Conservation (phyloP, 2,329 filamentous ascomycete species). For the Ophiostoma ips region DNA sequence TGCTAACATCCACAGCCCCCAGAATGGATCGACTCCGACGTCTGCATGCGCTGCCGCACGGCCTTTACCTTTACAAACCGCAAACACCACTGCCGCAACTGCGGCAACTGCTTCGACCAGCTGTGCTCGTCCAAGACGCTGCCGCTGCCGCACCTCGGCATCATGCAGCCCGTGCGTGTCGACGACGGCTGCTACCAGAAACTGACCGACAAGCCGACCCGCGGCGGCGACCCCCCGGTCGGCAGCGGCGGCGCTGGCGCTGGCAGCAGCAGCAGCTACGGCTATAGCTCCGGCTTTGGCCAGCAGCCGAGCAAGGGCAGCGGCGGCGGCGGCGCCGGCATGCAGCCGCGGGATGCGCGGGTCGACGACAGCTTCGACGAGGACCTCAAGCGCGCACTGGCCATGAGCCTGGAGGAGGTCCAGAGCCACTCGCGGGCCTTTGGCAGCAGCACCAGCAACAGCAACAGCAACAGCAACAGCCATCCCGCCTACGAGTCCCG, state of each 20-base stretch:
- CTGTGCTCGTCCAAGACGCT: conserved; percentile 84
- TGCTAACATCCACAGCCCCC: conserved; percentile 55
- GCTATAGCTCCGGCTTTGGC: conserved; percentile 6
- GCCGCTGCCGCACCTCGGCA: conserved; percentile 82
- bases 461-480: no score
- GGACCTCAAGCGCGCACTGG: conserved; percentile 80
- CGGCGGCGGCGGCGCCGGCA: conserved; percentile 33
- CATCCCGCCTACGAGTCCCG: conserved; percentile 12
- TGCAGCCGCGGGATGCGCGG: conserved; percentile 83
- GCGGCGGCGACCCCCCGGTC: conserved; percentile 20
- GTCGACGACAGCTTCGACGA: conserved; percentile 89
- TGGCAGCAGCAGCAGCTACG: no score
- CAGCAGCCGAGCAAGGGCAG: conserved; percentile 25
- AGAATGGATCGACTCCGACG: conserved; percentile 95
- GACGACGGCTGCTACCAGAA: conserved; percentile 93
- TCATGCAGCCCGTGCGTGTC: conserved; percentile 78
- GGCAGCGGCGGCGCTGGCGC: conserved; percentile 27
- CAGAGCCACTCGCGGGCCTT: conserved; percentile 59
- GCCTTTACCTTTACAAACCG: conserved; percentile 95
- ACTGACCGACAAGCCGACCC: conserved; percentile 60
- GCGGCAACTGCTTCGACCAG: conserved; percentile 92
- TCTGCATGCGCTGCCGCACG: conserved; percentile 95
- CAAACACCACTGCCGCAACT: conserved; percentile 97
- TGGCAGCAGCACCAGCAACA: no score
- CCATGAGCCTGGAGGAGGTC: conserved; percentile 94